phyloP scores from a whole-genome alignment of 768 basidiomycete genomes.

The Suillus subaureus region DNA sequence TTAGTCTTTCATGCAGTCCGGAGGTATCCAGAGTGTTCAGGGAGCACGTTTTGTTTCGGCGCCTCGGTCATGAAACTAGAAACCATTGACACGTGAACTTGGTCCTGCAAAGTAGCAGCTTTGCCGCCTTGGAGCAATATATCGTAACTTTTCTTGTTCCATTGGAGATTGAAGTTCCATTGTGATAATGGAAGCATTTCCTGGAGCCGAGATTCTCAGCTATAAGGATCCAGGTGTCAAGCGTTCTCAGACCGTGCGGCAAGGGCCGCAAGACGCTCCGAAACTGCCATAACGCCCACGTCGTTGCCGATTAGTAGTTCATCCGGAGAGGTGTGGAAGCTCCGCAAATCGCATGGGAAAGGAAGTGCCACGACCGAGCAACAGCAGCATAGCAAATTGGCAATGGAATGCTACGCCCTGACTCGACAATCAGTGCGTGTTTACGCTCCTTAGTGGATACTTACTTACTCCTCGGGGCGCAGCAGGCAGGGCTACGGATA shows the following conservation, averaged over 20 bases:
- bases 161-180: slow-evolving; percentile 5
- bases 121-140: neutral
- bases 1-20: neutral
- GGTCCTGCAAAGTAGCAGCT: neutral
- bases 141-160: neutral
- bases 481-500: neutral
- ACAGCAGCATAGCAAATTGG: neutral
- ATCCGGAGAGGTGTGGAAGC: slow-evolving; percentile 3
- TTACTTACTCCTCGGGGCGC: slow-evolving; percentile 1
- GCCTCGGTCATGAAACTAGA: slow-evolving; percentile 5
- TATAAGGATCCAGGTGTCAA: slow-evolving; percentile 1
- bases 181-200: neutral
- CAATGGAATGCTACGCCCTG: neutral
- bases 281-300: neutral
- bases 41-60: neutral
- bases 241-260: slow-evolving; percentile 1
- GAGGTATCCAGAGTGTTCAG: neutral
- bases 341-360: slow-evolving; percentile 8
- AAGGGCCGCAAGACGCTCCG: neutral
- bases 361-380: neutral
- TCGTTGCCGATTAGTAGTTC: slow-evolving; percentile 4
- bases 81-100: neutral
- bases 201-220: slow-evolving; percentile 1
- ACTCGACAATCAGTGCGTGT: slow-evolving; percentile 4
- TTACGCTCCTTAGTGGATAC: neutral